Evolutionary conservation across 179 eudicot species (phyloP).

Genomic region (Beta lomatogona): DNA sequence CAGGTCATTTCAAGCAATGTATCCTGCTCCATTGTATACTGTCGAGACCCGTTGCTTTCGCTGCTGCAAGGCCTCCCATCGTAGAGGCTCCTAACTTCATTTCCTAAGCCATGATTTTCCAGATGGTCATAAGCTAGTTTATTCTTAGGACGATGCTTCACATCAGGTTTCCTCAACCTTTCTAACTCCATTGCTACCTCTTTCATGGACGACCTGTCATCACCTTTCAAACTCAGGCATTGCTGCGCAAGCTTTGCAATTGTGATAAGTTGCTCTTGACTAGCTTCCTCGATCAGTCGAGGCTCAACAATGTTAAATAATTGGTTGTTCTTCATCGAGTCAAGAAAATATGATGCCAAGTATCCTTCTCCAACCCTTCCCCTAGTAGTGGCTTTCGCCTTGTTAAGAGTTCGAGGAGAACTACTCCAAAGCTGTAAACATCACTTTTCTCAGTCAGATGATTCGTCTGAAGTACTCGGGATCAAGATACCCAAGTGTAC

Average conservation of each 20-base stretch:
- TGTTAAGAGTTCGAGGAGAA: conserved; percentile 9
- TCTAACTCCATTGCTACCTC: not conserved
- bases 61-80: too few relatives aligned
- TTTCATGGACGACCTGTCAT: not conserved
- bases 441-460: conserved; percentile 22
- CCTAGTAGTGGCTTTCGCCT: conserved; percentile 7
- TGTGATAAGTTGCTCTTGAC: conserved; percentile 2
- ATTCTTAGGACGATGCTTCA: not conserved
- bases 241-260: conserved; percentile 9
- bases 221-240: conserved; percentile 1
- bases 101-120: too few relatives aligned
- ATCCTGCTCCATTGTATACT: too few relatives aligned
- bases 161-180: not conserved
- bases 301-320: conserved; percentile 17
- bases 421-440: conserved; percentile 25
- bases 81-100: not conserved
- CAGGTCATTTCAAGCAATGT: too few relatives aligned
- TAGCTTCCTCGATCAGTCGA: not conserved
- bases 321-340: not conserved
- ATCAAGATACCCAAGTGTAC: conserved; percentile 23
- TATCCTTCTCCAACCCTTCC: conserved; percentile 8
- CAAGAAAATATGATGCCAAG: conserved; percentile 3
- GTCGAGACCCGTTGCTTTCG: too few relatives aligned
- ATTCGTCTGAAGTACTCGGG: conserved; percentile 17
- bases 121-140: not conserved